Conservation (phyloP, 805 yeast genomes). For the Dipodascus geniculatus region DNA sequence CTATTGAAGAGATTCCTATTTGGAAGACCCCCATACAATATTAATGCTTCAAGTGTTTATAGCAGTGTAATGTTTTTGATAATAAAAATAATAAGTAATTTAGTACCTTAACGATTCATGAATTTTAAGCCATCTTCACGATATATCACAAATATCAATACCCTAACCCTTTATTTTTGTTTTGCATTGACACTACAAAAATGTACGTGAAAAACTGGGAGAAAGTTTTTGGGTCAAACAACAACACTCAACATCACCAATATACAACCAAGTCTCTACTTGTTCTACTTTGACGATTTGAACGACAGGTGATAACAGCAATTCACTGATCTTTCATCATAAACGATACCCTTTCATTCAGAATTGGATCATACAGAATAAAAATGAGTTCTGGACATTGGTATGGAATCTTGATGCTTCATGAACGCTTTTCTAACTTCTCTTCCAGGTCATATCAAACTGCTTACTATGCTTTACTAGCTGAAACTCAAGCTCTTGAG, state of each 20-base stretch:
- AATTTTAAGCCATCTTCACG: too few relatives aligned
- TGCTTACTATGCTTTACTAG: neutral
- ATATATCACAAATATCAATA: too few relatives aligned
- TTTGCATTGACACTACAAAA: neutral
- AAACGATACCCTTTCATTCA: neutral
- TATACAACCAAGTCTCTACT: neutral
- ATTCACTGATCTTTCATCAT: neutral
- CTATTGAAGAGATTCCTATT: conserved; percentile 13
- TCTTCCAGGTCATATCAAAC: neutral
- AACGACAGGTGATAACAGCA: too few relatives aligned
- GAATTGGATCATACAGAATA: neutral
- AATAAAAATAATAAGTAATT: too few relatives aligned
- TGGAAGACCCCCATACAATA: conserved; percentile 13
- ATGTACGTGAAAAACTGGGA: neutral
- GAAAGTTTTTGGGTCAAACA: neutral
- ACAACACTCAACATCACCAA: neutral
- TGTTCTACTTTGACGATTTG: neutral
- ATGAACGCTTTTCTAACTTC: neutral
- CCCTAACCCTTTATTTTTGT: neutral
- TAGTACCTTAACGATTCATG: too few relatives aligned
- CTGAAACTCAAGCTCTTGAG: neutral
- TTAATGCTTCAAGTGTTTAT: conserved; percentile 1
- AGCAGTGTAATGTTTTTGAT: too few relatives aligned
- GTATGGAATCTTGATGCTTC: neutral
- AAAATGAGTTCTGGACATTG: neutral